These are phyloP conservation scores for Gautieria morchelliformis DNA, from an alignment of 768 basidiomycete genomes.

Conservation along the genomic window DNA sequence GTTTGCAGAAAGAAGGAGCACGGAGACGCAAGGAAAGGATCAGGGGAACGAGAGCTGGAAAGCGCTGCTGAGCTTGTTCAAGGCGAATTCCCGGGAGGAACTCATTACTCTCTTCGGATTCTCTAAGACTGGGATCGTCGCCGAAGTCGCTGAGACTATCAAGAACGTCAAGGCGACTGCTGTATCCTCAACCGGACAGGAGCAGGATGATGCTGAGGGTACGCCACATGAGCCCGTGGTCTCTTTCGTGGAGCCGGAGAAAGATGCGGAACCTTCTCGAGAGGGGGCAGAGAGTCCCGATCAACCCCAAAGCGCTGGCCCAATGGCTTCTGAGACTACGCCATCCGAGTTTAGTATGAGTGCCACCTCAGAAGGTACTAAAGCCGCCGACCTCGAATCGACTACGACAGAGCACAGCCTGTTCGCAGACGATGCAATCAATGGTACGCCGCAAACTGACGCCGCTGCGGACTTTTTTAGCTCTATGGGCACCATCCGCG, in stretches of 20 bases:
- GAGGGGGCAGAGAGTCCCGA: constrained; percentile 33
- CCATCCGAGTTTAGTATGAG: constrained; percentile 68
- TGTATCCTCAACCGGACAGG: constrained; percentile 30
- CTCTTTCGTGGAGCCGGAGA: constrained; percentile 75
- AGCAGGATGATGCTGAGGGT: constrained; percentile 22
- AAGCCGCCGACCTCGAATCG: constrained; percentile 59
- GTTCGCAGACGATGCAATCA: constrained; percentile 67
- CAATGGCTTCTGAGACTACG: constrained; percentile 43
- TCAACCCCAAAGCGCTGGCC: constrained; percentile 24
- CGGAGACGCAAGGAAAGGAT: constrained; percentile 16
- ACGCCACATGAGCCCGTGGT: constrained; percentile 66
- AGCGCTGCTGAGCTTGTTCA: constrained; percentile 81
- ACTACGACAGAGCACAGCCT: constrained; percentile 73
- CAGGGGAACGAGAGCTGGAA: constrained; percentile 64
- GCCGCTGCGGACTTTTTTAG: constrained; percentile 84
- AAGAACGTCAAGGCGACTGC: constrained; percentile 52
- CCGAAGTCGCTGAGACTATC: constrained; percentile 74
- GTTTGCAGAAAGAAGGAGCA: constrained; percentile 58
- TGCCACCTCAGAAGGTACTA: constrained; percentile 49
- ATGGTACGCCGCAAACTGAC: constrained; percentile 56
- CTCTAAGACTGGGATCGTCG: constrained; percentile 76
- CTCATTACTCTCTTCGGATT: constrained; percentile 86
- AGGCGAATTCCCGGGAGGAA: constrained; percentile 82
- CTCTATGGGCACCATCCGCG: constrained; percentile 45
- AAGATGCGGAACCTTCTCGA: constrained; percentile 23